Evolutionary conservation across 805 yeast genomes (phyloP), one percentile per base, ranked within the genome.

Genomic region (Kazachstania psychrophila): DNA sequence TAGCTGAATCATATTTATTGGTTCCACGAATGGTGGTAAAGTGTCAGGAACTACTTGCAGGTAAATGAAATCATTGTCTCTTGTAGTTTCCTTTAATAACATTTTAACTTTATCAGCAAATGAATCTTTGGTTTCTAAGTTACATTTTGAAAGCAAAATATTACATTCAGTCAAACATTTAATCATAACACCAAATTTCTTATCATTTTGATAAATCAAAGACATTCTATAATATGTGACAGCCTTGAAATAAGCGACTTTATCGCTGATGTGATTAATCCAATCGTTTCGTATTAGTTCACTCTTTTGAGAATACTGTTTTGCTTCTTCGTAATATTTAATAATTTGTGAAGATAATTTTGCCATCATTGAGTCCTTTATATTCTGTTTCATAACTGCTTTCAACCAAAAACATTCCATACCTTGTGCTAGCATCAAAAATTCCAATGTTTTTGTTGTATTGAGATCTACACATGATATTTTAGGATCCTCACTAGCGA

Each of bases 381-480:
- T 18, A 20, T 10, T 20, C 10, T 20, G 23, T 20, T 7, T 41
- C 1, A 23, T 11, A 6, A 43, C 38, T 0, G 95, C 86, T 48
- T 78, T 77, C 33, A 72, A 75, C 95, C 96, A 87, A 34, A 80
- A 75, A 10, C 75, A 69, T 51, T 88, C 96, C 57, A 87, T 95
- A 0, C 95, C 92, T 49, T 85, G 95, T 0, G 94, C 92, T 27
- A 82, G 52, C 73, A 73, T 72, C 24, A 86, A 50, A 10, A 54
- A 46, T 25, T 67, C 58, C 36, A 87, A 59, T 13, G 77, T 64
- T 10, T 62, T 58, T 8, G 81, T 48, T 0, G 84, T 73, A 10
- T 67, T 66, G 1, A 39, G 29, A 27, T 73, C 74, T 12, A 83
- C 57, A 34, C 24, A 8, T 11, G 25, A 17, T 20, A 13, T n/a